Evolutionary conservation across 331 rosid genomes (phyloP), one percentile per base, ranked within the genome.

Genomic region (Dryas integrifolia): DNA sequence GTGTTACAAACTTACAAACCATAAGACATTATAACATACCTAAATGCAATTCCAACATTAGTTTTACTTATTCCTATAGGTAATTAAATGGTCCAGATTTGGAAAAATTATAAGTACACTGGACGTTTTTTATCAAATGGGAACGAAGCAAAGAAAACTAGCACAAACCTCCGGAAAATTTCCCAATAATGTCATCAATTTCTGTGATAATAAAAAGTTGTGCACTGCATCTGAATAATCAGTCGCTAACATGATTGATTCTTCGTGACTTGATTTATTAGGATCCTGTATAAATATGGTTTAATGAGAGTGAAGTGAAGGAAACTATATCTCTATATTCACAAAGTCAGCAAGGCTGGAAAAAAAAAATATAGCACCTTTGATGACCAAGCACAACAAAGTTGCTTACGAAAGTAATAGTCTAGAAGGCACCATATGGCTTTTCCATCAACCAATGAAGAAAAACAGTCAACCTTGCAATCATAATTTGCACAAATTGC

Each of bases 361-460:
- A 73, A 71, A 69, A 45, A 82, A 30, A 80, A 30, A 51, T 69
- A 77, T 10, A 81, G 77, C 72, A 93, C 98, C 96, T 89, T 88
- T 53, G 78, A 57, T 47, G 89, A 86, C 74, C 85, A 77, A 47
- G 93, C 73, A 81, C 84, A 82, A 65, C 70, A 79, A 79, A 93
- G 87, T 81, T 93, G 92, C 81, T 85, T 89, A 69, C 88, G 91
- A 75, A 91, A 91, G 84, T 93, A 89, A 75, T 89, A 85, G 76
- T 93, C 97, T 70, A 93, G 98, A 76, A 91, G 73, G 88, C 98
- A 93, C 97, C 98, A 93, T 78, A 93, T 84, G 45, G 96, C 96
- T 86, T 91, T 93, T 85, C 98, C 98, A 82, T 91, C 96, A 44
- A 88, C 88, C 79, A 93, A 82, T 45, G 95, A 87, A 38, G 86